phyloP scores from a whole-genome alignment of 164 flowering plant genomes.

The Magnolia officinalis region DNA sequence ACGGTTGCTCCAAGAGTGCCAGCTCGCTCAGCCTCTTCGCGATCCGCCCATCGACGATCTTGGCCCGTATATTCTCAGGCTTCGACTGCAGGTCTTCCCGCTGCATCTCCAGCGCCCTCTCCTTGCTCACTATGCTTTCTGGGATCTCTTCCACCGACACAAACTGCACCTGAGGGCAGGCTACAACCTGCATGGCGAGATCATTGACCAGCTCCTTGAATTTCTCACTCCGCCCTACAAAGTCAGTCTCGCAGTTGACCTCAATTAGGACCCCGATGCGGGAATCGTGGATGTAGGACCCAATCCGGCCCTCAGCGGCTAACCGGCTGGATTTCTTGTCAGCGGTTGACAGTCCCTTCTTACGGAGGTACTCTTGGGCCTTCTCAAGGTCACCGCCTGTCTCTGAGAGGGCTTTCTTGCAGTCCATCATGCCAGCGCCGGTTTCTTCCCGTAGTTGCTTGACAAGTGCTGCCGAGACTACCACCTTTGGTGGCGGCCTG shows the following conservation, averaged over 20 bases:
- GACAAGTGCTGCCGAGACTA: slow-evolving; percentile 82
- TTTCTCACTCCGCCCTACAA: slow-evolving; percentile 81
- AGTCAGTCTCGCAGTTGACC: slow-evolving; percentile 97
- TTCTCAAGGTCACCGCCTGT: slow-evolving; percentile 90
- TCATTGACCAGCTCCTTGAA: slow-evolving; percentile 93
- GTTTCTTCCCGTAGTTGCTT: slow-evolving; percentile 93
- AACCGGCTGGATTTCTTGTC: slow-evolving; percentile 92
- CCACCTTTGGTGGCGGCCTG: slow-evolving; percentile 62
- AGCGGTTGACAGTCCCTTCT: slow-evolving; percentile 90
- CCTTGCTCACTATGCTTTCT: slow-evolving; percentile 48
- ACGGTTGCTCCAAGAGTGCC: slow-evolving; percentile 86
- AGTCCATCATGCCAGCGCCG: slow-evolving; percentile 99
- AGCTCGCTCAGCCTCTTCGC: slow-evolving; percentile 95
- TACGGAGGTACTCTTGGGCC: slow-evolving; percentile 92
- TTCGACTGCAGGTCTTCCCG: slow-evolving; percentile 84
- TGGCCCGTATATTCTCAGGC: slow-evolving; percentile 93
- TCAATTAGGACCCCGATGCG: slow-evolving; percentile 94
- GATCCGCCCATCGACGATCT: slow-evolving; percentile 84
- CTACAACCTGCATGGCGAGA: slow-evolving; percentile 97
- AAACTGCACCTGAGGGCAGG: slow-evolving; percentile 69
- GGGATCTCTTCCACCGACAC: slow-evolving; percentile 83
- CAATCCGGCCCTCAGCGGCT: slow-evolving; percentile 96
- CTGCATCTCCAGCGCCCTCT: slow-evolving; percentile 90
- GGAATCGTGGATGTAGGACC: slow-evolving; percentile 85
- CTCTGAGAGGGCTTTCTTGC: slow-evolving; percentile 95